Evolutionary conservation across 2,329 filamentous ascomycete species (phyloP).

Genomic region (Aschersonia sp.): DNA sequence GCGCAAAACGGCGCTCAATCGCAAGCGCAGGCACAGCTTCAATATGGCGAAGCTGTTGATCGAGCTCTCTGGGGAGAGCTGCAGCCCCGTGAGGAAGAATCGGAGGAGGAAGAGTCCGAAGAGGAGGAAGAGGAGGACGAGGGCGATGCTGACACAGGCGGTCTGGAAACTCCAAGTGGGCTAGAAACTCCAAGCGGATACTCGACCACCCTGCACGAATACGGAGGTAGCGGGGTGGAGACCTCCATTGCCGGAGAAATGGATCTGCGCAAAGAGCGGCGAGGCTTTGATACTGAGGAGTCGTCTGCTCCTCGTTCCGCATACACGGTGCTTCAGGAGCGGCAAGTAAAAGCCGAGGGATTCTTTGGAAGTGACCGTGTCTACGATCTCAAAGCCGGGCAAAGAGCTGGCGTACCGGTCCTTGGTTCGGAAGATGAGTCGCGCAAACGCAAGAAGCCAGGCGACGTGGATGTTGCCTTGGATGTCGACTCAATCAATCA

Average conservation of each 20-base stretch:
- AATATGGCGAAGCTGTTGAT: constrained; percentile 64
- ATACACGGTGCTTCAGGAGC: constrained; percentile 82
- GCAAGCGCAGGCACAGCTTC: constrained; percentile 23
- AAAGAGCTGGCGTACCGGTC: constrained; percentile 46
- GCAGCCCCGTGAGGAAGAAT: constrained; percentile 63
- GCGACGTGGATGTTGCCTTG: constrained; percentile 85
- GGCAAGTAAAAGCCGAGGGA: constrained; percentile 69
- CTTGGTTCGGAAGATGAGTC: constrained; percentile 67
- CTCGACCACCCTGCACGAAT: constrained; percentile 65
- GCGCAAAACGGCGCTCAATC: constrained; percentile 23
- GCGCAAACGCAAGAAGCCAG: constrained; percentile 86
- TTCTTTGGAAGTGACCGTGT: constrained; percentile 94
- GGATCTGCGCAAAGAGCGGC: constrained; percentile 69
- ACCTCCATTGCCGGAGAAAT: constrained; percentile 76
- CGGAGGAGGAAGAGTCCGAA: constrained; percentile 45
- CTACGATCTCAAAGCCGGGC: constrained; percentile 60
- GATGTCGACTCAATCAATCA: constrained; percentile 68
- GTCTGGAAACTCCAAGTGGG: constrained; percentile 60
- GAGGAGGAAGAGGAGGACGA: constrained; percentile 23
- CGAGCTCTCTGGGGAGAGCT: constrained; percentile 85
- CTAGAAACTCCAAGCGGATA: constrained; percentile 71
- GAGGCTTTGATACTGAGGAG: constrained; percentile 82
- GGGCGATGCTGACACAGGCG: constrained; percentile 46
- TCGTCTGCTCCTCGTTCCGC: constrained; percentile 59
- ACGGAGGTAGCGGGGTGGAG: constrained; percentile 52